phyloP scores from a whole-genome alignment of 331 rosid species.

The Quercus tomentella region DNA sequence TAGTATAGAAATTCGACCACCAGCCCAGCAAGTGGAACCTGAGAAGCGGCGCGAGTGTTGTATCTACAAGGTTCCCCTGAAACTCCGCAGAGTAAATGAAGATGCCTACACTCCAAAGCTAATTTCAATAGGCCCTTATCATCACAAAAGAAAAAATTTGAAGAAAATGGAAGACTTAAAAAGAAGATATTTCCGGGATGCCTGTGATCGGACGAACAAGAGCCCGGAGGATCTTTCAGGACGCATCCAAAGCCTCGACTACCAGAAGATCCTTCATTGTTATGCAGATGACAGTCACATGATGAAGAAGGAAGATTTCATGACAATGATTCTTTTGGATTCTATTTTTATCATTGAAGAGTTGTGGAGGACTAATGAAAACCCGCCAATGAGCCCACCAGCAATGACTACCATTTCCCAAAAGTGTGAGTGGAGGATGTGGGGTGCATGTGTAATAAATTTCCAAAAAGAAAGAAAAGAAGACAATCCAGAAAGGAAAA shows the following conservation, averaged over 20 bases:
- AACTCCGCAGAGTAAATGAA: background rate
- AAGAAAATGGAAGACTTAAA: slow-evolving; percentile 23
- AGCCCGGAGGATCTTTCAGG: background rate
- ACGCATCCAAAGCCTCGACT: background rate
- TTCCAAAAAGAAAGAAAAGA: background rate
- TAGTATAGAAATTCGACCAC: background rate
- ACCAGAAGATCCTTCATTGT: background rate
- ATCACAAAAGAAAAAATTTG: background rate
- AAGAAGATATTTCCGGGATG: background rate
- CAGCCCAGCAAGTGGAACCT: background rate
- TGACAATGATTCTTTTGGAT: slow-evolving; percentile 11
- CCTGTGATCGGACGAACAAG: background rate
- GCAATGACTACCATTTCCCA: no score
- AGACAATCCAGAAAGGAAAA: fast-evolving
- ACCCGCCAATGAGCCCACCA: no score
- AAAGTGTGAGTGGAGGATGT: no score
- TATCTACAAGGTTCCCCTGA: slow-evolving; percentile 20
- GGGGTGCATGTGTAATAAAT: no score
- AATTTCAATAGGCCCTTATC: slow-evolving; percentile 35
- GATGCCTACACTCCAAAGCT: slow-evolving; percentile 21
- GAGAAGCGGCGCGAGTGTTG: background rate
- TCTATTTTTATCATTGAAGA: slow-evolving; percentile 24
- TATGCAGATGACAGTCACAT: background rate
- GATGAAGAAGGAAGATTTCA: no score
- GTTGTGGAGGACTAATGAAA: background rate